Conservation (phyloP, 2,329 filamentous ascomycete genomes). For the Colletotrichum echinochloae region DNA sequence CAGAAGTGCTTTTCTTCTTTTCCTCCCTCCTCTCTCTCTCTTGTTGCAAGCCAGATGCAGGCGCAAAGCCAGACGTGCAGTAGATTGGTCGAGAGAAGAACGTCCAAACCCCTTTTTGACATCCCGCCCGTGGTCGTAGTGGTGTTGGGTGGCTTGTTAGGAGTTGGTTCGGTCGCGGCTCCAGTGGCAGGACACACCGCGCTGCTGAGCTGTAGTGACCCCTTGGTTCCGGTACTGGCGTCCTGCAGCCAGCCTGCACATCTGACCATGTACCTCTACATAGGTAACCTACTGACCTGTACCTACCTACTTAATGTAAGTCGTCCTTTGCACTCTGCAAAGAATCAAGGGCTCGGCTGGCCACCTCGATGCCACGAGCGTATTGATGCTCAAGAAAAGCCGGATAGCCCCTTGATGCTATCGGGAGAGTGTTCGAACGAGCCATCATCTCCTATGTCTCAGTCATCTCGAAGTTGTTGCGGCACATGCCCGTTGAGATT, state of each 20-base stretch:
- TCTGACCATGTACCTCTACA: not conserved
- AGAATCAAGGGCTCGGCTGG: not conserved
- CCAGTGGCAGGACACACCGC: not conserved
- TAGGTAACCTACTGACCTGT: not conserved
- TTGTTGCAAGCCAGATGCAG: constrained; percentile 9
- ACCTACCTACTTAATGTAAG: not conserved
- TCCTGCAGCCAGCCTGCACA: not conserved
- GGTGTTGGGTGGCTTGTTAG: constrained; percentile 3
- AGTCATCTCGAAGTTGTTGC: constrained; percentile 30
- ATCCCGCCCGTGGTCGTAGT: not conserved
- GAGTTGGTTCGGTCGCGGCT: not conserved
- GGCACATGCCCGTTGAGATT: constrained; percentile 35
- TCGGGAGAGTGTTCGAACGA: not conserved
- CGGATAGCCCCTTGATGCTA: not conserved
- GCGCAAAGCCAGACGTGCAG: constrained; percentile 1
- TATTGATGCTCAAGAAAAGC: not conserved
- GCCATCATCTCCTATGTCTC: constrained; percentile 30
- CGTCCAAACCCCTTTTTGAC: not conserved
- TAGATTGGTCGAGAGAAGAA: not conserved
- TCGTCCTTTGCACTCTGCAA: not conserved
- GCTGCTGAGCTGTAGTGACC: not conserved
- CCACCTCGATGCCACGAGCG: not conserved
- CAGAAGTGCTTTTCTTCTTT: not conserved
- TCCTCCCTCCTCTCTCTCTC: not conserved
- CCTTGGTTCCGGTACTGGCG: not conserved